These are phyloP conservation scores for Jamesozyma piceae DNA, from an alignment of 805 yeast genomes.

Conservation along the genomic window DNA sequence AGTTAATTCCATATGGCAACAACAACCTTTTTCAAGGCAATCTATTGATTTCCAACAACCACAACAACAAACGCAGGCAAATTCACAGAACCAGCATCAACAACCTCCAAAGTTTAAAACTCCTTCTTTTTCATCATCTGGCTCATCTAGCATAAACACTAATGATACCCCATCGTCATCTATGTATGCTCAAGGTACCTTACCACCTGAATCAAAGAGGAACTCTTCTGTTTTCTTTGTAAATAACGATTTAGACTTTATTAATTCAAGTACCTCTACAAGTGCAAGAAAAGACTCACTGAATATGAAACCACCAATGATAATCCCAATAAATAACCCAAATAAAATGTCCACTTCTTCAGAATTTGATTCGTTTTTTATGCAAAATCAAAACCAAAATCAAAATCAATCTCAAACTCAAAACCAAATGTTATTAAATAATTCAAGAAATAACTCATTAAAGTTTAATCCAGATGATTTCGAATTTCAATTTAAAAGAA, in stretches of 20 bases:
- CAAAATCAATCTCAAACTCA: not conserved
- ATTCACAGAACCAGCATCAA: not conserved
- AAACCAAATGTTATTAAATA: not conserved
- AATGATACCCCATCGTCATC: not conserved
- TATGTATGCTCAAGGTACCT: not conserved
- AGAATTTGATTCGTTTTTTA: not conserved
- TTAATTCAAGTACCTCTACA: not conserved
- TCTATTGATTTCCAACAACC: not conserved
- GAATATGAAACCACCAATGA: conserved; percentile 2
- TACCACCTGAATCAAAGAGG: conserved; percentile 1
- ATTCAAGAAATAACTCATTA: conserved; percentile 22
- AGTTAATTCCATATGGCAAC: conserved; percentile 23
- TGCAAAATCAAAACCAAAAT: not conserved
- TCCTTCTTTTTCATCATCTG: conserved; percentile 2
- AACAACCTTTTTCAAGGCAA: conserved; percentile 3
- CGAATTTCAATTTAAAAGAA: conserved; percentile 25
- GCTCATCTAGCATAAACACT: not conserved
- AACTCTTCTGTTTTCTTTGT: conserved; percentile 2
- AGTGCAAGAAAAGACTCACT: not conserved
- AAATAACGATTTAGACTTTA: conserved; percentile 2
- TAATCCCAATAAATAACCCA: not conserved
- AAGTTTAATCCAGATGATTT: conserved; percentile 25
- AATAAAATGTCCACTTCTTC: conserved; percentile 2
- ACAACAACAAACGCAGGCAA: not conserved
- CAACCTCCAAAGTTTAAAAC: conserved; percentile 2